Evolutionary conservation across 1,284 basidiomycete genomes (phyloP).

Genomic region (Moesziomyces parantarcticus): DNA sequence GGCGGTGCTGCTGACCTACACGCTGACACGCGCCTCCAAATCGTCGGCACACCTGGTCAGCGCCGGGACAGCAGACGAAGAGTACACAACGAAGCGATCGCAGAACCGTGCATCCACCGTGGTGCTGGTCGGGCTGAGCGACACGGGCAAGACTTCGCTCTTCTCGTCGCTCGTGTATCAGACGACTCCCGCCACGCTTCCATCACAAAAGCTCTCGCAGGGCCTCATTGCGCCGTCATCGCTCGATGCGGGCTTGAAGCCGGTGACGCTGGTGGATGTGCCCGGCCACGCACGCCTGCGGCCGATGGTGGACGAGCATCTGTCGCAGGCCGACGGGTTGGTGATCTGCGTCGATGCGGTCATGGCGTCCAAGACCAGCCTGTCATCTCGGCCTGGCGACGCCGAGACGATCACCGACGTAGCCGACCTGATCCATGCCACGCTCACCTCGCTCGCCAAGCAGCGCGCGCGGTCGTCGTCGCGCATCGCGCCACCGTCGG

Average conservation of each 20-base stretch:
- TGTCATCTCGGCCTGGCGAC: slow-evolving; percentile 10
- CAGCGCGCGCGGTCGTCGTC: slow-evolving; percentile 14
- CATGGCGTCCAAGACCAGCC: slow-evolving; percentile 51
- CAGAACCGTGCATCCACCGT: slow-evolving; percentile 38
- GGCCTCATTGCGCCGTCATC: slow-evolving; percentile 14
- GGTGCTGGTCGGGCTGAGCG: slow-evolving; percentile 55
- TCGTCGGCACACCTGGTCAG: slow-evolving; percentile 10
- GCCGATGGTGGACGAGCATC: slow-evolving; percentile 44
- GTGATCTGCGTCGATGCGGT: slow-evolving; percentile 65
- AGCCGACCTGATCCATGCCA: slow-evolving; percentile 55
- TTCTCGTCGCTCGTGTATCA: slow-evolving; percentile 58
- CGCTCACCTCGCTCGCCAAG: slow-evolving; percentile 49
- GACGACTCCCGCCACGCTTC: slow-evolving; percentile 50
- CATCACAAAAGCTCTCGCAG: slow-evolving; percentile 51
- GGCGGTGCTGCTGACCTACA: slow-evolving; percentile 45
- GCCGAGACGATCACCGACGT: slow-evolving; percentile 45
- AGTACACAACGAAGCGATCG: slow-evolving; percentile 23
- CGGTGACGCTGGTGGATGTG: slow-evolving; percentile 54
- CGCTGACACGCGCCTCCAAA: slow-evolving; percentile 33
- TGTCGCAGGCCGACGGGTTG: slow-evolving; percentile 53
- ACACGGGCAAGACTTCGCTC: slow-evolving; percentile 61
- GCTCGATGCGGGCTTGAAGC: slow-evolving; percentile 14
- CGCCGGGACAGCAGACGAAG: not conserved
- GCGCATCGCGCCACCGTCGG: slow-evolving; percentile 38
- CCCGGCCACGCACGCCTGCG: slow-evolving; percentile 62